Percentiles rank a stretch among this genome's conserved stretches.
Conservation (phyloP, 306 rosid genomes). For the Vigna mungo region DNA sequence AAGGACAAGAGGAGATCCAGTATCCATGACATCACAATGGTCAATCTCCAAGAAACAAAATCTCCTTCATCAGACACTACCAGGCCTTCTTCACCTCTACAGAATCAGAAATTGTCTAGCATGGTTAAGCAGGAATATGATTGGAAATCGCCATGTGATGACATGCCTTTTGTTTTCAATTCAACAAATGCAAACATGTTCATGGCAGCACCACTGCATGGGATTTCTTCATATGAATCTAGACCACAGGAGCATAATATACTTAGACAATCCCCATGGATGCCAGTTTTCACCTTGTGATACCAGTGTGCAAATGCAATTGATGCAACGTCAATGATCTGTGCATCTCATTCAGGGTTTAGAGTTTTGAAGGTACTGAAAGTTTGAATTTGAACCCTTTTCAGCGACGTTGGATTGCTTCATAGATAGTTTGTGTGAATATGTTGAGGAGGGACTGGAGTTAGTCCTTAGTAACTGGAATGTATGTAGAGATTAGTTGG, state of each 20-base stretch:
- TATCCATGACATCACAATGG: constrained; percentile 90
- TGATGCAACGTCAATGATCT: constrained; percentile 61
- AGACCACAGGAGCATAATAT: constrained; percentile 62
- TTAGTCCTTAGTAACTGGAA: constrained; percentile 56
- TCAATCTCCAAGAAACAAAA: constrained; percentile 63
- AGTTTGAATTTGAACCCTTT: constrained; percentile 35
- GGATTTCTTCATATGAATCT: constrained; percentile 61
- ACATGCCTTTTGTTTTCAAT: constrained; percentile 50
- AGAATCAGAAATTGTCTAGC: constrained; percentile 46
- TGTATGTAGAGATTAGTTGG: constrained; percentile 50
- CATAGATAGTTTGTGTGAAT: constrained; percentile 52
- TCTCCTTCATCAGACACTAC: constrained; percentile 53
- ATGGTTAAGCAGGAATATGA: constrained; percentile 59
- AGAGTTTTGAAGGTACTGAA: constrained; percentile 40
- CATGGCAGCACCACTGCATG: constrained; percentile 54
- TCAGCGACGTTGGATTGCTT: constrained; percentile 53
- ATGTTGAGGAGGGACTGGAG: constrained; percentile 54
- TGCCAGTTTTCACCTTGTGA: constrained; percentile 60
- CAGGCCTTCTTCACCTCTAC: constrained; percentile 51
- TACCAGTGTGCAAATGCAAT: constrained; percentile 61
- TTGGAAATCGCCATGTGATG: constrained; percentile 54
- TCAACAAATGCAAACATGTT: constrained; percentile 58
- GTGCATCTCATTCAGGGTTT: constrained; percentile 41
- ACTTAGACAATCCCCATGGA: constrained; percentile 55
- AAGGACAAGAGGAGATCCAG: constrained; percentile 94